Evolutionary conservation across 2,329 filamentous ascomycete genomes (phyloP).

Genomic region (Microsporum audouinii): DNA sequence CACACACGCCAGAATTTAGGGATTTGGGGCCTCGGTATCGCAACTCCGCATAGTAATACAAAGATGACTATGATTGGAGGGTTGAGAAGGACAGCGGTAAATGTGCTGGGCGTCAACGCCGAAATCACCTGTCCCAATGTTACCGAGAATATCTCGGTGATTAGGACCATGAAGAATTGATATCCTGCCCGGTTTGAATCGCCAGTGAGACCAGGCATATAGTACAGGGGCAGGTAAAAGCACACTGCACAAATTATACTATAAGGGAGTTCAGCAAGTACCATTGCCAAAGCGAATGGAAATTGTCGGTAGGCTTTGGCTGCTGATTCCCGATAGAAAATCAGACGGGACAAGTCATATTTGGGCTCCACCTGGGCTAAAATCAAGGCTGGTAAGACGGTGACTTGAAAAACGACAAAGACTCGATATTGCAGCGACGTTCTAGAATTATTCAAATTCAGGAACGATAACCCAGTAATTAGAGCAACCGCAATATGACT

Average conservation of each 20-base stretch:
- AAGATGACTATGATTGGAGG: slow-evolving; percentile 69
- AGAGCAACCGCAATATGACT: slow-evolving; percentile 70
- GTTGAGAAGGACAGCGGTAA: slow-evolving; percentile 54
- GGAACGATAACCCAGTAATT: slow-evolving; percentile 66
- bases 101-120: slow-evolving; percentile 64
- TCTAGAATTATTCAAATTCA: slow-evolving; percentile 64
- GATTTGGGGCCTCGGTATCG: slow-evolving; percentile 44
- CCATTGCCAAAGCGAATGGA: slow-evolving; percentile 64
- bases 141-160: slow-evolving; percentile 75
- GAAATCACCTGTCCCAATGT: slow-evolving; percentile 67
- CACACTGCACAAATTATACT: slow-evolving; percentile 64
- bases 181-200: slow-evolving; percentile 60
- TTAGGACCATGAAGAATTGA: slow-evolving; percentile 73
- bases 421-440: slow-evolving; percentile 71
- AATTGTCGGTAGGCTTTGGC: slow-evolving; percentile 77
- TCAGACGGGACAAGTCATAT: slow-evolving; percentile 65
- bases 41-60: slow-evolving; percentile 47
- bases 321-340: slow-evolving; percentile 76
- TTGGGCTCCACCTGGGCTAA: slow-evolving; percentile 75
- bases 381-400: slow-evolving; percentile 71
- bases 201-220: slow-evolving; percentile 61
- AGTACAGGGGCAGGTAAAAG: slow-evolving; percentile 79
- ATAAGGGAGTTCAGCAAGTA: slow-evolving; percentile 78
- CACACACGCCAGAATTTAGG: slow-evolving; percentile 71
- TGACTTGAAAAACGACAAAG: slow-evolving; percentile 80